Evolutionary conservation across 495 filamentous ascomycete genomes (phyloP).

Genomic region (Xylaria flabelliformis): DNA sequence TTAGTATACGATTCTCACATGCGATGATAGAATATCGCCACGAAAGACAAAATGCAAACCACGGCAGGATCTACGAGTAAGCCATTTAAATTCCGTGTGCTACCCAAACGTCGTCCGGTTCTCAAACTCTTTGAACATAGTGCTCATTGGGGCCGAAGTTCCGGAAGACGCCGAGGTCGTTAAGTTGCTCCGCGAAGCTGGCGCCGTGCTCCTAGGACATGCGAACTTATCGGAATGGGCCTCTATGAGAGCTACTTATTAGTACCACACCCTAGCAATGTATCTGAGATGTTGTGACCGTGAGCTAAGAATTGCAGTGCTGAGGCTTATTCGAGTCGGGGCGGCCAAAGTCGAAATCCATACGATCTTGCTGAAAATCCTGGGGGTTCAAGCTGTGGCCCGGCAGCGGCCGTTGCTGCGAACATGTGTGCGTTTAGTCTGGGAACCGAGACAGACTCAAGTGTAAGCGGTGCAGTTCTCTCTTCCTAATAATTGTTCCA

Average conservation of each 20-base stretch:
- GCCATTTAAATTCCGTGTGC: background rate
- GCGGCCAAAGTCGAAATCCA: constrained; percentile 68
- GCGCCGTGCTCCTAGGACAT: constrained; percentile 73
- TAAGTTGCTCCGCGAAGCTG: constrained; percentile 63
- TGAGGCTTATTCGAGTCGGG: constrained; percentile 70
- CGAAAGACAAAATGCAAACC: constrained; percentile 53
- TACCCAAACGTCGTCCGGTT: background rate
- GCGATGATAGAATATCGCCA: constrained; percentile 34
- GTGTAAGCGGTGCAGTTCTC: constrained; percentile 41
- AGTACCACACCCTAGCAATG: background rate
- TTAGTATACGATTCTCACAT: background rate
- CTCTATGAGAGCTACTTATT: constrained; percentile 42
- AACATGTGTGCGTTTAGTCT: constrained; percentile 68
- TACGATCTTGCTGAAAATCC: constrained; percentile 76
- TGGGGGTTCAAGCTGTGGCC: constrained; percentile 69
- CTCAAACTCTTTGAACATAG: constrained; percentile 30
- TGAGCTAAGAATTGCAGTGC: constrained; percentile 39
- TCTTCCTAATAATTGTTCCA: background rate
- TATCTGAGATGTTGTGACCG: background rate
- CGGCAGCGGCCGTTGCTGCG: constrained; percentile 64
- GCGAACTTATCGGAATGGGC: constrained; percentile 77
- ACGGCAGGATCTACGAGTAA: constrained; percentile 50
- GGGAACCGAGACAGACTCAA: constrained; percentile 79
- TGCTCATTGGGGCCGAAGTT: constrained; percentile 67
- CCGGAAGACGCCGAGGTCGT: constrained; percentile 72